Evolutionary conservation across 345 rosid species (phyloP).

Genomic region (Acer negundo): DNA sequence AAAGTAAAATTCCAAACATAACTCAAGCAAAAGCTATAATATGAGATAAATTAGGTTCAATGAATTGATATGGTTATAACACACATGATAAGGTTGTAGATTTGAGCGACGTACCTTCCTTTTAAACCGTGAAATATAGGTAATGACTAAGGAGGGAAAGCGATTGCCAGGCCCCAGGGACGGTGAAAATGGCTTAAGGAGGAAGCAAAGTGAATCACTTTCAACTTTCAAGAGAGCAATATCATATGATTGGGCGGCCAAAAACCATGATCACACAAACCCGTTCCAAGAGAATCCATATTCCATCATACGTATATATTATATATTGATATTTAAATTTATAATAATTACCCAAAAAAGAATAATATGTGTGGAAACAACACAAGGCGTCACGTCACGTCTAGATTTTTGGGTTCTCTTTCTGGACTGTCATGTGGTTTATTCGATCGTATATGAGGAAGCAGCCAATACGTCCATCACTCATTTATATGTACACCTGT

Average conservation of each 20-base stretch:
- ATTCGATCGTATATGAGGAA: slow-evolving; percentile 23
- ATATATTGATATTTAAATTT: background rate
- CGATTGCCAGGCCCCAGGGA: slow-evolving; percentile 23
- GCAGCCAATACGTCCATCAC: slow-evolving; percentile 18
- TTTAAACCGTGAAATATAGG: slow-evolving; percentile 5
- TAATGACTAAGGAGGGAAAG: slow-evolving; percentile 28
- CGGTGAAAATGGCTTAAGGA: slow-evolving; percentile 58
- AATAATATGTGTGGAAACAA: slow-evolving; percentile 14
- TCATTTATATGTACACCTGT: background rate
- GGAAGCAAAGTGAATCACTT: slow-evolving; percentile 63
- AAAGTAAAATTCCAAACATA: too few relatives aligned
- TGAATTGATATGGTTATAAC: too few relatives aligned
- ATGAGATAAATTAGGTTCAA: too few relatives aligned
- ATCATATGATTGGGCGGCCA: slow-evolving; percentile 42
- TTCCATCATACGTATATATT: background rate
- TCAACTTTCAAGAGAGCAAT: slow-evolving; percentile 26
- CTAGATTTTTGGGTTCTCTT: slow-evolving; percentile 8
- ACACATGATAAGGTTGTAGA: too few relatives aligned
- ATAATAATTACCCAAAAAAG: background rate
- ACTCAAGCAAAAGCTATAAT: too few relatives aligned
- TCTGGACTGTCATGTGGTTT: slow-evolving; percentile 17
- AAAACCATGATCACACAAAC: slow-evolving; percentile 19
- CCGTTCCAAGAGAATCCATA: slow-evolving; percentile 22
- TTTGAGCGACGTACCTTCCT: too few relatives aligned
- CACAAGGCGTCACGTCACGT: slow-evolving; percentile 21